Evolutionary conservation across 73 alveolate genomes (phyloP), one percentile per base, ranked within the genome.

Genomic region (Tetrahymena thermophila): DNA sequence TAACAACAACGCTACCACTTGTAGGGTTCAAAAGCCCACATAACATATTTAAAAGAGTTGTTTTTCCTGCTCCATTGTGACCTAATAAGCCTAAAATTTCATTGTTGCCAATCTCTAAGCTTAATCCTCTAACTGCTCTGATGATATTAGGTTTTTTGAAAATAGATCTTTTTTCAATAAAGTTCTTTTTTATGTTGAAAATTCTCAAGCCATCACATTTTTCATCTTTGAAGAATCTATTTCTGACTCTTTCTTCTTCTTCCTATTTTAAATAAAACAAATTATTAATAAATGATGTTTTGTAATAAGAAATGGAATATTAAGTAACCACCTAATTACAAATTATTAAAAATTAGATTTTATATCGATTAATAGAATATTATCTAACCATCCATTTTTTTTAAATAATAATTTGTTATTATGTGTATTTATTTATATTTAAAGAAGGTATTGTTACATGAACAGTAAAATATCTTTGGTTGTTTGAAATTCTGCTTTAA

Each of bases 31-130:
- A 34, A 4, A 95, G 84, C 11, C 85, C 94, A 8, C 94, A 85
- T 50, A 95, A 34, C 25, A 95, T 93, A 89, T 95, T 95, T 3
- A 95, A 85, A 16, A 95, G 85, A 35, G 97, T 89, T 19, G 97
- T 85, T 89, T 95, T 95, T 34, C 97, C 97, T 17, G 97, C 97
- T 10, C 95, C 95, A 35, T 95, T 95, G n/a, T 94, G 97, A 4
- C 97, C 97, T 28, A 95, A 50, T 4, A 95, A 56, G 28, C 97
- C 95, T 57, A 95, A 43, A 34, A 89, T 95, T 28, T 95, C 84
- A 15, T 94, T 94, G 17, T 95, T 38, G 1, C 28, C 34, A 14
- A 95, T 21, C 43, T 93, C 95, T 38, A 95, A 95, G 17, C 93
- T 34, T 8, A 95, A 35, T 23, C 93, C 93, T 85, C 94, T 89